These are phyloP conservation scores for Chlamydomonas eustigma DNA, from an alignment of 139 green algal genomes.

Conservation along the genomic window DNA sequence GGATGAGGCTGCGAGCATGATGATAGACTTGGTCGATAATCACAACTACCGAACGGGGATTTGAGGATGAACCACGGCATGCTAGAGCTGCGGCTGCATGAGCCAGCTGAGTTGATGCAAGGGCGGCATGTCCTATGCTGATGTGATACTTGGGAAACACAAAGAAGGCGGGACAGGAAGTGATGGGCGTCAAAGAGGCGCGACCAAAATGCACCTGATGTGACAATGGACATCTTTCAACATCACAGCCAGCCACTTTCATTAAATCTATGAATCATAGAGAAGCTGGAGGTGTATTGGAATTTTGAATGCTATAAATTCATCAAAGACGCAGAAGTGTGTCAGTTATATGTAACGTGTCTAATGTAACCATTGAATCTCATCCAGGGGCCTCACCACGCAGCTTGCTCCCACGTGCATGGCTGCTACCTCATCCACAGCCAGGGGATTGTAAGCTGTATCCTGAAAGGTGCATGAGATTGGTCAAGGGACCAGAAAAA, in stretches of 20 bases:
- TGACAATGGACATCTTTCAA: too few species aligned
- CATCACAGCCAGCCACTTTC: too few species aligned
- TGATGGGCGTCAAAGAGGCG: conserved; percentile 72
- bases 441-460: conserved; percentile 76
- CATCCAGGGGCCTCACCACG: conserved; percentile 47
- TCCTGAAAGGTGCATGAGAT: conserved; percentile 77
- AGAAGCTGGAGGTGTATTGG: too few species aligned
- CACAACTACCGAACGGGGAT: too few species aligned
- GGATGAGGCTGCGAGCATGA: background rate
- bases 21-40: conserved; percentile 6
- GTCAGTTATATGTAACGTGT: too few species aligned
- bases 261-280: too few species aligned
- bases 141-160: conserved; percentile 64
- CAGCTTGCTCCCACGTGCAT: conserved; percentile 68
- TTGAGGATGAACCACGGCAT: too few species aligned
- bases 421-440: conserved; percentile 80
- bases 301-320: too few species aligned
- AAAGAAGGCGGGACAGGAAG: conserved; percentile 66
- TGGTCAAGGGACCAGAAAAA: conserved; percentile 39
- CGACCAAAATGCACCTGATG: conserved; percentile 85
- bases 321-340: too few species aligned
- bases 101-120: too few species aligned
- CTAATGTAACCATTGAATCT: background rate
- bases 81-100: too few species aligned
- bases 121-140: too few species aligned